phyloP scores from a whole-genome alignment of 2,329 filamentous ascomycete species.

The Diaporthe sp. region DNA sequence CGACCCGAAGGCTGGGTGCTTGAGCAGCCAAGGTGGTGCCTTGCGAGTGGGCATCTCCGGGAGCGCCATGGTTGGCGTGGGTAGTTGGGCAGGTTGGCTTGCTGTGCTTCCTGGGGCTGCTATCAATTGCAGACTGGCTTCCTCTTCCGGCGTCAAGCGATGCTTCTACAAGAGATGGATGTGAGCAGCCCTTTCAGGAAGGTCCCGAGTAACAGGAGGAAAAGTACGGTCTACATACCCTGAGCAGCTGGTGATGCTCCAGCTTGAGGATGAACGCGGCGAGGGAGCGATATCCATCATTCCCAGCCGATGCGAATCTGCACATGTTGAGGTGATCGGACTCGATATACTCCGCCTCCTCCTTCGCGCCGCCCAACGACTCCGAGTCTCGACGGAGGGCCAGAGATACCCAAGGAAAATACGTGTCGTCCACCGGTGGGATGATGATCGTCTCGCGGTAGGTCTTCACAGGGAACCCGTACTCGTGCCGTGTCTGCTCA shows the following conservation, averaged over 20 bases:
- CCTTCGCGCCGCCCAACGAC: conserved; percentile 44
- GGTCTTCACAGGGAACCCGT: conserved; percentile 47
- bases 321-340: conserved; percentile 54
- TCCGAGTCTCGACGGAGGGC: conserved; percentile 41
- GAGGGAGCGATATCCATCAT: conserved; percentile 43
- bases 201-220: too few species aligned
- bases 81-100: not conserved
- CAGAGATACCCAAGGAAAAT: conserved; percentile 11
- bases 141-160: not conserved
- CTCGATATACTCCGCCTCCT: conserved; percentile 46
- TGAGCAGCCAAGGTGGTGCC: conserved; percentile 46
- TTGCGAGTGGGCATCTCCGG: conserved; percentile 39
- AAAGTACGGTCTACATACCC: conserved; percentile 34
- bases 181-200: not conserved
- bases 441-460: conserved; percentile 41
- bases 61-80: conserved; percentile 27
- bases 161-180: not conserved
- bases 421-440: conserved; percentile 14
- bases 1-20: conserved; percentile 43
- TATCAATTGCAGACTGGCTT: conserved; percentile 39
- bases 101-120: conserved; percentile 36
- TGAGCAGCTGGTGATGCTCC: conserved; percentile 40
- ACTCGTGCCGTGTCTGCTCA: conserved; percentile 44
- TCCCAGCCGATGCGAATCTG: conserved; percentile 47
- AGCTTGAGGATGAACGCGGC: conserved; percentile 36